A percentile compares a stretch with the other conserved stretches of the same genome.
phyloP scores from a whole-genome alignment of 192 early-diverging fungal species.

The Backusella morwellensis region DNA sequence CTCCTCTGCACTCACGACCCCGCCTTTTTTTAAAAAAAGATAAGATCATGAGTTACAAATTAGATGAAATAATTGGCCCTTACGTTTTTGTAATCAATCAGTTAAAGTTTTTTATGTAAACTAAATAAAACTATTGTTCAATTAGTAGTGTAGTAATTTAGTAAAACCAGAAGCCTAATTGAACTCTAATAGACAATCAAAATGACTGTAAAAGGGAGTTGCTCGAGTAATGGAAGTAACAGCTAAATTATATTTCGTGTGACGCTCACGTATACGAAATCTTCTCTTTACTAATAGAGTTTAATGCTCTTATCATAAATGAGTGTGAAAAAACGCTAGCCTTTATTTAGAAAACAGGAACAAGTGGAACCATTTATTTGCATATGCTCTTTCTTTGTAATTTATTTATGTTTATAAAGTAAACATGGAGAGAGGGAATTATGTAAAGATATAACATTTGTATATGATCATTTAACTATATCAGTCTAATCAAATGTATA shows the following conservation, averaged over 20 bases:
- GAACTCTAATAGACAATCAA: background rate
- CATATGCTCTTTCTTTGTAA: background rate
- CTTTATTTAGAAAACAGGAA: background rate
- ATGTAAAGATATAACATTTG: background rate
- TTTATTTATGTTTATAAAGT: background rate
- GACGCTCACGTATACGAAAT: background rate
- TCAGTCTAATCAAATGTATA: background rate
- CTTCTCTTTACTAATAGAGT: background rate
- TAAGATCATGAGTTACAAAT: conserved; percentile 1
- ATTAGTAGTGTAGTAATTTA: background rate
- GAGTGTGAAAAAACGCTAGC: background rate
- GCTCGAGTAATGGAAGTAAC: background rate
- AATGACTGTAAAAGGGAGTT: background rate
- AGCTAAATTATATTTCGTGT: background rate
- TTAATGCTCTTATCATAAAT: background rate
- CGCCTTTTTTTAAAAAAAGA: background rate
- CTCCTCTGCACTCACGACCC: background rate
- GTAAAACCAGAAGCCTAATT: background rate
- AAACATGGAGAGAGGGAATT: background rate
- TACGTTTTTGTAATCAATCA: background rate
- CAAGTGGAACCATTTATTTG: background rate
- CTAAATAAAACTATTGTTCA: background rate
- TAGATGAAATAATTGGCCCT: background rate
- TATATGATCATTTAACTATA: background rate
- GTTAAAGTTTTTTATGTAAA: background rate